Evolutionary conservation across 306 rosid species (phyloP), one percentile per base, ranked within the genome.

Genomic region (Prunus mongolica): DNA sequence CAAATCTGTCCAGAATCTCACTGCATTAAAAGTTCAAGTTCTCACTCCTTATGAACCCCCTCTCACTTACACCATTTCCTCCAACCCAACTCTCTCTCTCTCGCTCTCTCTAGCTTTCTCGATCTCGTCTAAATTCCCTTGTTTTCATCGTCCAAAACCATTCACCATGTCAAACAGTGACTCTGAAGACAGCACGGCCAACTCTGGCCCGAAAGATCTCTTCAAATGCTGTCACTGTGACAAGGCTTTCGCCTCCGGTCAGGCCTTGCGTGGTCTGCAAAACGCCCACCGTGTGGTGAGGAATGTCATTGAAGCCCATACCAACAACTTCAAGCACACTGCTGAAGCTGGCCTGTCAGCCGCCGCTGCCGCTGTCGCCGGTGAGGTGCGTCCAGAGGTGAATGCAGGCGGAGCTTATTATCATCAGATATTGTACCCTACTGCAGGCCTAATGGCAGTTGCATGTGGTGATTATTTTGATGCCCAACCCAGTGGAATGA

Each of bases 191-290:
- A 71, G 72, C 55, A 52, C 60, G 32, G 65, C 77, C 5, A 25
- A 27, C 19, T 78, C 73, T 24, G 3, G 8, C 60, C 19, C 30
- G 16, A 14, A 28, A 28, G 12, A 51, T 9, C 20, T 13, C 25
- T 72, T 20, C 30, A 27, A 14, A 10, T 72, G 78, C 66, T 10
- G 22, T 32, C 12, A 25, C 8, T 79, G 82, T 27, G 13, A n/a
- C 3, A 65, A 15, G n/a, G 2, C 60, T 20, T 79, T 79, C 22
- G 2, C 9, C 14, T 22, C 71, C 10, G 67, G 61, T 28, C 77
- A 65, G 72, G 61, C 78, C 32, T 67, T 79, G 50, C 73, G 78
- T 2, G 61, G 68, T 13, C 82, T 72, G 52, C 67, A 65, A 46
- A 79, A 55, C 14, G 61, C 50, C 18, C 82, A 79, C 52, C 66